A percentile compares a stretch with the other conserved stretches of the same genome.
Conservation (phyloP, 2,329 filamentous ascomycete genomes). For the Simplicillium aogashimaense region DNA sequence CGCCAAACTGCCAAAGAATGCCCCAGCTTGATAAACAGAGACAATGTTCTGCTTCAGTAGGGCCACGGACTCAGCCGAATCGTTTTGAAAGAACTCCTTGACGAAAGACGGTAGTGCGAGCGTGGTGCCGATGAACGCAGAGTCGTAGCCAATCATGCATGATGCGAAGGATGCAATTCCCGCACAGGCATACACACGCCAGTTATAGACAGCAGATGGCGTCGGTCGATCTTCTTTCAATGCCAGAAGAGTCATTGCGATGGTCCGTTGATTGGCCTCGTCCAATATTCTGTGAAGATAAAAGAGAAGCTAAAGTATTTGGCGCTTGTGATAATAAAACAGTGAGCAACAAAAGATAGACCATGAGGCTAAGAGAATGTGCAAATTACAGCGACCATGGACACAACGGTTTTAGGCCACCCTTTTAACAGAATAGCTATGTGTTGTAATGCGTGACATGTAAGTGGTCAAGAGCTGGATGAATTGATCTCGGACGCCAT, state of each 20-base stretch:
- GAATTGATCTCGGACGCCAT: too few relatives aligned
- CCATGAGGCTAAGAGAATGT: too few relatives aligned
- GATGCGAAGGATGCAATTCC: conserved; percentile 45
- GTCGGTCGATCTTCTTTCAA: conserved; percentile 48
- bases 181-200: conserved; percentile 46
- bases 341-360: too few relatives aligned
- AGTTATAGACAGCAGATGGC: conserved; percentile 49
- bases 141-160: conserved; percentile 53
- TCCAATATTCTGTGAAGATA: background rate
- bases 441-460: background rate
- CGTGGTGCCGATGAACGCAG: conserved; percentile 71
- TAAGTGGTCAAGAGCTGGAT: too few relatives aligned
- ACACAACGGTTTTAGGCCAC: too few relatives aligned
- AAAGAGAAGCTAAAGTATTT: too few relatives aligned
- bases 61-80: conserved; percentile 32
- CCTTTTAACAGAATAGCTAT: background rate
- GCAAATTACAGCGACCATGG: too few relatives aligned
- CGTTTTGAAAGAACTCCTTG: conserved; percentile 54
- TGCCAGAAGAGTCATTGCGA: conserved; percentile 34
- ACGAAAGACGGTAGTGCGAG: conserved; percentile 60
- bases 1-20: conserved; percentile 69
- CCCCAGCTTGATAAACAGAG: conserved; percentile 72
- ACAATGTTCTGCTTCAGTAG: conserved; percentile 67
- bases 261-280: background rate
- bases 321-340: too few relatives aligned